Percentiles rank a stretch among this genome's conserved stretches.
Evolutionary conservation across 139 green algal genomes (phyloP).

Genomic region (Ettlia oleoabundans): DNA sequence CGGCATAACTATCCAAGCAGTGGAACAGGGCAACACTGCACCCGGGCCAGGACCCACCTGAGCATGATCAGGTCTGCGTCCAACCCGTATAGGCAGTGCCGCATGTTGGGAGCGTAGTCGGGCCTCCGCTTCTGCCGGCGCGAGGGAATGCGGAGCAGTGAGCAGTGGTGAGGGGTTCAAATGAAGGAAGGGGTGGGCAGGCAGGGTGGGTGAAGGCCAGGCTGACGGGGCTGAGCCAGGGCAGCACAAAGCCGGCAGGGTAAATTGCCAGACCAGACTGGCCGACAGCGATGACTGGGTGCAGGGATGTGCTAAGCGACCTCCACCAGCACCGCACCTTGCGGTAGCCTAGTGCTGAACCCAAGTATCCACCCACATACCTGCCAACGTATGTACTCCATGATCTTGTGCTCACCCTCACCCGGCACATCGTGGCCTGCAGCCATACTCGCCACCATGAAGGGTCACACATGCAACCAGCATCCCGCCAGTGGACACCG

Average conservation of each 20-base stretch:
- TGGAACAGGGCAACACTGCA: too few relatives aligned
- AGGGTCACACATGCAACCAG: neutral
- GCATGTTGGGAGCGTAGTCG: conserved; percentile 68
- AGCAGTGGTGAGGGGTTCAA: neutral
- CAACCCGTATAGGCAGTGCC: conserved; percentile 96
- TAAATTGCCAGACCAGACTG: too few relatives aligned
- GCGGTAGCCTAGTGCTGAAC: neutral
- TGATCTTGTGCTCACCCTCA: conserved; percentile 99
- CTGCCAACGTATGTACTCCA: conserved; percentile 94
- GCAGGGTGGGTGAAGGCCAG: neutral
- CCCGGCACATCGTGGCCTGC: conserved; percentile 91
- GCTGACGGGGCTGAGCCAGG: too few relatives aligned
- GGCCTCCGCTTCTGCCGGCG: conserved; percentile 40
- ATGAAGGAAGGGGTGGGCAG: neutral
- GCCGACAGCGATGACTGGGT: too few relatives aligned
- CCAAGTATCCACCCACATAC: conserved; percentile 35
- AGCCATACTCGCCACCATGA: neutral
- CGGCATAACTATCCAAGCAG: too few relatives aligned
- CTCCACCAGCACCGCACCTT: neutral
- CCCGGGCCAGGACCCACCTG: conserved; percentile 20
- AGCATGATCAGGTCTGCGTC: conserved; percentile 98
- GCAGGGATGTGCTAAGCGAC: too few relatives aligned
- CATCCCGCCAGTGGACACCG: neutral
- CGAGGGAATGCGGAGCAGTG: neutral
- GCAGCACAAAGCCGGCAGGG: too few relatives aligned